A percentile compares a stretch with the other conserved stretches of the same genome.
Evolutionary conservation across 768 basidiomycete species (phyloP).

Genomic region (Mycena epipterygia): DNA sequence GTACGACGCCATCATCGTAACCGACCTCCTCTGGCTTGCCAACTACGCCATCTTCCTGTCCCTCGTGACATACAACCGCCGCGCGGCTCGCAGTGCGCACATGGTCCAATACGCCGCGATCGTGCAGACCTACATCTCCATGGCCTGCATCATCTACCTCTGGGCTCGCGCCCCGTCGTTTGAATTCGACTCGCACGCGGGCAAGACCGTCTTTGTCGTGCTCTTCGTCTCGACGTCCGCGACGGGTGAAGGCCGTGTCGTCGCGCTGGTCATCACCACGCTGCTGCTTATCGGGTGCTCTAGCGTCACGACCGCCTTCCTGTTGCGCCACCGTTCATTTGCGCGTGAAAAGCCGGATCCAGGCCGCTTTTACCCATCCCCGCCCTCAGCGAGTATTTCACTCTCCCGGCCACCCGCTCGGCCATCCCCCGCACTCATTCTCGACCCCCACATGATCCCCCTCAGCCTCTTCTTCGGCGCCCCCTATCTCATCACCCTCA

Average conservation of each 20-base stretch:
- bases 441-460: slow-evolving; percentile 2
- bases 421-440: neutral
- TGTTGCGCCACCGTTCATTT: neutral
- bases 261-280: slow-evolving; percentile 24
- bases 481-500: slow-evolving; percentile 3
- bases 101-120: slow-evolving; percentile 39
- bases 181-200: neutral
- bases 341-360: neutral
- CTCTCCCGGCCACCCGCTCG: neutral
- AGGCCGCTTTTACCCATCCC: neutral
- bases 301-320: slow-evolving; percentile 18
- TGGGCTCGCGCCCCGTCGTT: slow-evolving; percentile 30
- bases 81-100: slow-evolving; percentile 29
- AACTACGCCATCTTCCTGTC: slow-evolving; percentile 43
- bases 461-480: neutral
- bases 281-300: slow-evolving; percentile 23
- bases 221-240: slow-evolving; percentile 3
- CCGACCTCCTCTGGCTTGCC: slow-evolving; percentile 43
- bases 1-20: slow-evolving; percentile 42
- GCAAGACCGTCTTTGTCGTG: neutral
- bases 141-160: slow-evolving; percentile 35
- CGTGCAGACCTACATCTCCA: slow-evolving; percentile 39
- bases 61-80: slow-evolving; percentile 43
- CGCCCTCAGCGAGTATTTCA: neutral
- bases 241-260: slow-evolving; percentile 8